Evolutionary conservation across 108 stramenopile species (phyloP).

Genomic region (Phaeodactylum tricornutum): DNA sequence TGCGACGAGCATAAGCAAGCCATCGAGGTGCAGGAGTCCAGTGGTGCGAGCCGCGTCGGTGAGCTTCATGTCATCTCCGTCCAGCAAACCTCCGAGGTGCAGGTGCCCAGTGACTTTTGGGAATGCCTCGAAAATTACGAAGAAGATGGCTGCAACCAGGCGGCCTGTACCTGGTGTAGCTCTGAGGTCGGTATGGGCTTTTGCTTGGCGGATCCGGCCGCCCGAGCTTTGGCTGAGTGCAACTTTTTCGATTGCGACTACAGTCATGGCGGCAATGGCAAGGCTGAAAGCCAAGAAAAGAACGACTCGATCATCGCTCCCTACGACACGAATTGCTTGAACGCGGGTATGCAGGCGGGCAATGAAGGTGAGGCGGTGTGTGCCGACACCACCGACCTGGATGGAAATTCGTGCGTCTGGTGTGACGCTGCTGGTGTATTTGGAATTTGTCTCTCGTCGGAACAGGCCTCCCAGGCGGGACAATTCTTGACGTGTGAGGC

Average conservation of each 20-base stretch:
- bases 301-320: neutral
- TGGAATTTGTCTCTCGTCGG: conserved; percentile 13
- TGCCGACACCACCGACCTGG: conserved; percentile 9
- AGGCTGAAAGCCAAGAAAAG: neutral
- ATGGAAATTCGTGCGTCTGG: conserved; percentile 22
- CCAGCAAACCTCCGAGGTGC: neutral
- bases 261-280: neutral
- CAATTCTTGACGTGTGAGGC: conserved; percentile 7
- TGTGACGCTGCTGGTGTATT: conserved; percentile 22
- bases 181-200: neutral
- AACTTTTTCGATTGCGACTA: neutral
- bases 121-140: neutral
- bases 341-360: conserved; percentile 6
- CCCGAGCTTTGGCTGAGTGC: neutral
- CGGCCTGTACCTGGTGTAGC: neutral
- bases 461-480: conserved; percentile 4
- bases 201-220: neutral
- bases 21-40: no score
- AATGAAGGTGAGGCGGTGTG: conserved; percentile 13
- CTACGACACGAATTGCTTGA: conserved; percentile 17
- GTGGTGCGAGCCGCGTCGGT: no score
- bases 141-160: neutral
- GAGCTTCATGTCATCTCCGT: no score
- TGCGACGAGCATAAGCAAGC: no score
- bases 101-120: neutral